These are phyloP conservation scores for Ascochyta rabiei DNA, from an alignment of 2,329 filamentous ascomycete species.

Conservation along the genomic window DNA sequence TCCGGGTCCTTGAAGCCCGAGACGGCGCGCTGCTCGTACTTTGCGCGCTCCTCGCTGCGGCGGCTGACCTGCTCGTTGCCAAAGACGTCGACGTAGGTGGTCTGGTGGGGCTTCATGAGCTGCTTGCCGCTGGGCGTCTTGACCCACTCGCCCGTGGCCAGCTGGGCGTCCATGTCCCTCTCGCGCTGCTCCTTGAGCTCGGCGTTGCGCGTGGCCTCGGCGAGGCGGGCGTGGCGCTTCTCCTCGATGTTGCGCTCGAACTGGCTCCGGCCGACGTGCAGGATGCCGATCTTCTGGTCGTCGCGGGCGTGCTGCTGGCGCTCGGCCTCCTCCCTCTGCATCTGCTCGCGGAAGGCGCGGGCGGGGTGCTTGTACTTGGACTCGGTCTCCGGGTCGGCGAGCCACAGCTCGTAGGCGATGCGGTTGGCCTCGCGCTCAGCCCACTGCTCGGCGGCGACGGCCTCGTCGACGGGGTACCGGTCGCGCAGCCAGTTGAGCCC, in stretches of 20 bases:
- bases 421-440: slow-evolving; percentile 47
- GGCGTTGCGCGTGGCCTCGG: slow-evolving; percentile 35
- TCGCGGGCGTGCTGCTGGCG: slow-evolving; percentile 29
- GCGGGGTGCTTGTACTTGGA: slow-evolving; percentile 48
- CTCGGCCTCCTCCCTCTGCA: slow-evolving; percentile 41
- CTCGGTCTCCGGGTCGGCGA: slow-evolving; percentile 46
- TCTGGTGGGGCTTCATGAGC: slow-evolving; percentile 45
- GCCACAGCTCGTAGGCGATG: slow-evolving; percentile 47
- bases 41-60: slow-evolving; percentile 36
- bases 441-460: slow-evolving; percentile 48
- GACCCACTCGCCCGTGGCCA: slow-evolving; percentile 43
- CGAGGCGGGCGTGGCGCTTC: slow-evolving; percentile 39
- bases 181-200: slow-evolving; percentile 42
- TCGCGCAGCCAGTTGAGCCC: slow-evolving; percentile 47
- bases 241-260: slow-evolving; percentile 44
- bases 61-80: slow-evolving; percentile 41
- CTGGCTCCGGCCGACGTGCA: slow-evolving; percentile 42
- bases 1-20: slow-evolving; percentile 32
- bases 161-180: slow-evolving; percentile 38
- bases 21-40: slow-evolving; percentile 31
- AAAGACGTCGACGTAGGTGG: slow-evolving; percentile 43
- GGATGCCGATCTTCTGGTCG: slow-evolving; percentile 40
- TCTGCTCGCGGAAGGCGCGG: slow-evolving; percentile 40
- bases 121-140: slow-evolving; percentile 41
- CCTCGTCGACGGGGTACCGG: slow-evolving; percentile 48